These are phyloP conservation scores for Pinus taeda DNA, from an alignment of 75 land plant genomes.

Conservation along the genomic window DNA sequence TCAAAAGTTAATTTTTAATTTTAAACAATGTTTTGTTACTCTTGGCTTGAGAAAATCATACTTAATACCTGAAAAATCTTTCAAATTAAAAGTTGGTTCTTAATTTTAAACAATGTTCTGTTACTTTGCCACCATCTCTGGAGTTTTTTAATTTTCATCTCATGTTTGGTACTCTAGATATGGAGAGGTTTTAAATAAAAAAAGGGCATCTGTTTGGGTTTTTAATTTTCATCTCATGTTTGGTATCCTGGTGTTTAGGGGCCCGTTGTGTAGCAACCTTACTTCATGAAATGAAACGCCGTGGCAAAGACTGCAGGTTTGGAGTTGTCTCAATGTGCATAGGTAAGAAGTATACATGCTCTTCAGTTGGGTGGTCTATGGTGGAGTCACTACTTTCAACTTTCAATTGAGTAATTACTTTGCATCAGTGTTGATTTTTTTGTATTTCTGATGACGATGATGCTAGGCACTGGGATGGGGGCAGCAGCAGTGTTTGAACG, in stretches of 20 bases:
- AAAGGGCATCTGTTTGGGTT: too few species aligned
- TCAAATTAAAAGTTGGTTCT: too few species aligned
- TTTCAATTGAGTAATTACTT: background rate
- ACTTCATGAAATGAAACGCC: conserved; percentile 83
- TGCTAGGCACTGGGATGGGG: conserved; percentile 84
- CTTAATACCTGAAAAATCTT: too few species aligned
- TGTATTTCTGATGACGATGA: background rate
- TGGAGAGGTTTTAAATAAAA: too few species aligned
- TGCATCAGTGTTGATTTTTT: background rate
- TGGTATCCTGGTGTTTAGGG: conserved; percentile 30
- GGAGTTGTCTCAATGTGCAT: conserved; percentile 93
- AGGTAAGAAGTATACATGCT: conserved; percentile 31
- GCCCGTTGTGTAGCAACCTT: conserved; percentile 85
- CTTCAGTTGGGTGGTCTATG: background rate
- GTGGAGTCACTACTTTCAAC: background rate
- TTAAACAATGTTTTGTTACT: too few species aligned
- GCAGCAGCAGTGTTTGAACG: conserved; percentile 90
- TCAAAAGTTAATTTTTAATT: too few species aligned
- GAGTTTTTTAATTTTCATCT: too few species aligned
- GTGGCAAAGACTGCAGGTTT: conserved; percentile 85
- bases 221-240: background rate
- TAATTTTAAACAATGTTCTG: too few species aligned
- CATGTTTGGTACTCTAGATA: too few species aligned
- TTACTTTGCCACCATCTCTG: too few species aligned
- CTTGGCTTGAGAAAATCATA: too few species aligned